Percentiles rank a stretch among this genome's conserved stretches.
Conservation (phyloP, 441 rosid species). For the Corymbia citriodora region DNA sequence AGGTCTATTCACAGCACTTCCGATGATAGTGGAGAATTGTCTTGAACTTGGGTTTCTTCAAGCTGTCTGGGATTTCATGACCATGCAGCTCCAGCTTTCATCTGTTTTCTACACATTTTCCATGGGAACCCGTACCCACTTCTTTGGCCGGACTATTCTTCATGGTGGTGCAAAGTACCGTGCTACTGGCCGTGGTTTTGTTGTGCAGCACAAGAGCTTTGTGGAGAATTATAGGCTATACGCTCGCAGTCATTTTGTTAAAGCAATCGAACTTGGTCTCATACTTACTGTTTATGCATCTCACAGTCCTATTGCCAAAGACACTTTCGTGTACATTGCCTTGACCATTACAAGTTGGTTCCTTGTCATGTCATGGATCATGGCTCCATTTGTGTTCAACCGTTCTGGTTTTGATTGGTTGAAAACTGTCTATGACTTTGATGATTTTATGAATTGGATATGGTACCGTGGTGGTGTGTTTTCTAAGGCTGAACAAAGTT, state of each 20-base stretch:
- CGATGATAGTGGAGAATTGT: slow-evolving; percentile 15
- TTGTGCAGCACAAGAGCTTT: slow-evolving; percentile 18
- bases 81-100: slow-evolving; percentile 18
- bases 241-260: slow-evolving; percentile 10
- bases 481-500: slow-evolving; percentile 12
- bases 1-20: slow-evolving; percentile 12
- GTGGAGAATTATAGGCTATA: slow-evolving; percentile 14
- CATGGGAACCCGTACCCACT: slow-evolving; percentile 14
- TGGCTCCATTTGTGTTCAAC: slow-evolving; percentile 15
- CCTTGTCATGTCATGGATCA: slow-evolving; percentile 10
- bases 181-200: slow-evolving; percentile 12
- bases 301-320: slow-evolving; percentile 12
- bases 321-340: slow-evolving; percentile 7
- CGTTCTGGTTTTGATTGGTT: slow-evolving; percentile 17
- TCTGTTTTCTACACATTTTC: slow-evolving; percentile 14
- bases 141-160: slow-evolving; percentile 14
- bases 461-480: slow-evolving; percentile 14
- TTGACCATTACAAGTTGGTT: slow-evolving; percentile 16
- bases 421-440: slow-evolving; percentile 13
- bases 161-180: slow-evolving; percentile 18
- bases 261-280: slow-evolving; percentile 8
- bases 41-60: slow-evolving; percentile 16
- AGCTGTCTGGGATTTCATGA: slow-evolving; percentile 13
- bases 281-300: slow-evolving; percentile 12
- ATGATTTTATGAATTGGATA: slow-evolving; percentile 15